These are phyloP conservation scores for Lagenaria siceraria DNA, from an alignment of 306 rosid species.

Conservation along the genomic window DNA sequence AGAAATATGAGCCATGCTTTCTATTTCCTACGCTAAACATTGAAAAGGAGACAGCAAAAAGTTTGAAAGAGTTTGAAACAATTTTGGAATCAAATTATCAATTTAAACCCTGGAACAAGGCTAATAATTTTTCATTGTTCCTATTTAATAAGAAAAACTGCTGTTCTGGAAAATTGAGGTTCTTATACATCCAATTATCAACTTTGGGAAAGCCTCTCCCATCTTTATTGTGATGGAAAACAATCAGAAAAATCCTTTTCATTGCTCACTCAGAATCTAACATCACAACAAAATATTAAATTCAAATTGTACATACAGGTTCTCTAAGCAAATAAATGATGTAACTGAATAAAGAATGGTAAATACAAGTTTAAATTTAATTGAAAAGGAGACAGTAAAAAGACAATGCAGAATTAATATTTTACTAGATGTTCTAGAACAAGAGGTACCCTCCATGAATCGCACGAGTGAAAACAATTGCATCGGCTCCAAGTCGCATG, in stretches of 20 bases:
- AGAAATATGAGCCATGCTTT: not conserved
- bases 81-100: not conserved
- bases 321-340: not conserved
- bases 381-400: not conserved
- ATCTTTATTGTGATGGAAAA: not conserved
- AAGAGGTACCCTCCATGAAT: constrained; percentile 32
- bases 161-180: not conserved
- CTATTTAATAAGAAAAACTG: not conserved
- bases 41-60: too few species aligned
- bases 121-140: not conserved
- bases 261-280: not conserved
- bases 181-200: not conserved
- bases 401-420: not conserved
- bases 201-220: not conserved
- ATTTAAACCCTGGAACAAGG: not conserved
- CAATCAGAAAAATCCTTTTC: not conserved
- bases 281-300: not conserved
- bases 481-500: constrained; percentile 95
- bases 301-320: not conserved
- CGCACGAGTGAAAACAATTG: constrained; percentile 72
- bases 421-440: constrained; percentile 2
- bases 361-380: not conserved
- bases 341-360: not conserved
- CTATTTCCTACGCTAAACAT: not conserved
- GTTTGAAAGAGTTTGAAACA: not conserved